Conservation (phyloP, 768 basidiomycete genomes). For the Pisolithus sp. region DNA sequence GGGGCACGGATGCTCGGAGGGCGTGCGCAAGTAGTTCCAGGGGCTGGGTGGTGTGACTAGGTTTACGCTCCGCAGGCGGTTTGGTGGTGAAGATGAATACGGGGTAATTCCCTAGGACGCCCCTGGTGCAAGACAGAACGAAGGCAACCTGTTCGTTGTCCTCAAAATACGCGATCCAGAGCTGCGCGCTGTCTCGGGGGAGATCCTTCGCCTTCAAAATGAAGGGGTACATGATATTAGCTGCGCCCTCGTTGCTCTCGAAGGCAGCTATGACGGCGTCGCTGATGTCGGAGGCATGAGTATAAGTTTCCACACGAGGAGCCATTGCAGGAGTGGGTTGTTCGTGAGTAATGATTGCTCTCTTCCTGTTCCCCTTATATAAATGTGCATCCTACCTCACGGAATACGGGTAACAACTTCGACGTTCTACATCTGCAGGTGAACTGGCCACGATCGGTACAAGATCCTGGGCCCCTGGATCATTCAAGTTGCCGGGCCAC, state of each 20-base stretch:
- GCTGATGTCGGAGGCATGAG: constrained; percentile 13
- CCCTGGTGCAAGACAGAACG: constrained; percentile 54
- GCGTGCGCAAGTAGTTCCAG: constrained; percentile 37
- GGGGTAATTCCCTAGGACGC: constrained; percentile 54
- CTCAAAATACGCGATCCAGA: constrained; percentile 28
- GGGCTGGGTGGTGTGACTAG: constrained; percentile 32
- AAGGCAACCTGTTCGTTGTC: constrained; percentile 23
- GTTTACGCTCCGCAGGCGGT: constrained; percentile 32
- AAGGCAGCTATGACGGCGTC: constrained; percentile 25
- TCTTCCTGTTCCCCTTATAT: neutral
- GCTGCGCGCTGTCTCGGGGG: constrained; percentile 9
- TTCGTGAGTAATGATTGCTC: constrained; percentile 4
- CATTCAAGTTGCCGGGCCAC: neutral
- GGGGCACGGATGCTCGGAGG: constrained; percentile 31
- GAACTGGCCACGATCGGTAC: constrained; percentile 2
- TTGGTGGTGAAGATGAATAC: constrained; percentile 54
- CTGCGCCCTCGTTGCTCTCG: constrained; percentile 22
- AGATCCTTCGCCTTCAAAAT: constrained; percentile 24
- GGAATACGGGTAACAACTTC: neutral
- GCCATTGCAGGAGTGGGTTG: constrained; percentile 18
- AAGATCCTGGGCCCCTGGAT: neutral
- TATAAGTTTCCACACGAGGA: constrained; percentile 3
- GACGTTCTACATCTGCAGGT: neutral
- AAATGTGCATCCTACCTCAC: neutral
- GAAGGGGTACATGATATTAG: constrained; percentile 38